Conservation (phyloP, 768 basidiomycete species). For the Agaricus blazei region DNA sequence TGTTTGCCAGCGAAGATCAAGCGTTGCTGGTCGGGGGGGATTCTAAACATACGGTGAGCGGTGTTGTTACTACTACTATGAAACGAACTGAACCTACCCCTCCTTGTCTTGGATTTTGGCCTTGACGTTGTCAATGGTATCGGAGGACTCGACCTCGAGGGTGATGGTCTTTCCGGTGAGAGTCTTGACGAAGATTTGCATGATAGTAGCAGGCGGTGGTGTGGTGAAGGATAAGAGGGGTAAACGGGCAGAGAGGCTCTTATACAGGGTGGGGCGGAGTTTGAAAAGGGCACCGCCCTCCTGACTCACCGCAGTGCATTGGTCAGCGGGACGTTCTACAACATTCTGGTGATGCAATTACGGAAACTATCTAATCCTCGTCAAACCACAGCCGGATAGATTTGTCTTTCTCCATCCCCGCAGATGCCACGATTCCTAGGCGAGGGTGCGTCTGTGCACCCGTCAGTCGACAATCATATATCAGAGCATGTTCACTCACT, state of each 20-base stretch:
- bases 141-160: conserved; percentile 78
- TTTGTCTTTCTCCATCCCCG: conserved; percentile 86
- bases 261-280: conserved; percentile 32
- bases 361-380: conserved; percentile 10
- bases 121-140: conserved; percentile 75
- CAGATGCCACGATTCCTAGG: conserved; percentile 74
- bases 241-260: conserved; percentile 12
- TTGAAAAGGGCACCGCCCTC: conserved; percentile 21
- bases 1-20: conserved; percentile 97
- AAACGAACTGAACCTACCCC: conserved; percentile 30
- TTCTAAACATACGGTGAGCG: conserved; percentile 28
- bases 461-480: conserved; percentile 4
- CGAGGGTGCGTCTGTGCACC: conserved; percentile 66
- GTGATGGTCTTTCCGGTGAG: conserved; percentile 89
- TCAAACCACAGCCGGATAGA: conserved; percentile 81
- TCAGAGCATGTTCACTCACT: conserved; percentile 32
- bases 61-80: background rate
- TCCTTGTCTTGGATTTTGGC: conserved; percentile 87
- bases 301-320: conserved; percentile 3
- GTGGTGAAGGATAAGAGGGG: conserved; percentile 12
- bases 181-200: conserved; percentile 61
- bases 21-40: conserved; percentile 88
- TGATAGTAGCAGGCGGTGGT: conserved; percentile 18
- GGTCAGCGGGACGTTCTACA: too few species aligned
- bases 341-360: background rate